Percentiles rank a stretch among this genome's conserved stretches.
These are phyloP conservation scores for Chlorella sp. DNA, from an alignment of 139 green algal genomes.

Conservation along the genomic window DNA sequence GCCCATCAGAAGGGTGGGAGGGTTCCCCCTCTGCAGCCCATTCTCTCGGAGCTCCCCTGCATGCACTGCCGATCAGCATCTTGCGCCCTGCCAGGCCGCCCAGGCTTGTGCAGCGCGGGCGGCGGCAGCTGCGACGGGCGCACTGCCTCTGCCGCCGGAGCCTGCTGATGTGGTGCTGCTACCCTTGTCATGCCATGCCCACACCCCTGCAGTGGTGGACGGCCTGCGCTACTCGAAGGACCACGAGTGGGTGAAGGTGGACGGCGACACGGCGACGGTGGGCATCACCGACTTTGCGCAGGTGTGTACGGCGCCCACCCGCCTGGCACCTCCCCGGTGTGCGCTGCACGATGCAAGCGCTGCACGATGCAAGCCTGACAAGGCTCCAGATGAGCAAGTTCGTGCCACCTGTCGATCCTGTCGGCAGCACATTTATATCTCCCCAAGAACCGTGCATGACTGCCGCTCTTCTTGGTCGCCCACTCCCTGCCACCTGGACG, in stretches of 20 bases:
- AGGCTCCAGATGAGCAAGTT: too few relatives aligned
- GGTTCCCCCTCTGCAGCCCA: neutral
- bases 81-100: neutral
- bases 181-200: neutral
- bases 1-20: constrained; percentile 10
- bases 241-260: constrained; percentile 92
- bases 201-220: constrained; percentile 59
- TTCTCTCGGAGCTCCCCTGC: too few relatives aligned
- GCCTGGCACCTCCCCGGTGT: too few relatives aligned
- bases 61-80: neutral
- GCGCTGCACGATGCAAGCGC: too few relatives aligned
- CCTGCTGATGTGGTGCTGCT: neutral
- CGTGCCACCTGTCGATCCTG: too few relatives aligned
- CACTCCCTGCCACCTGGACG: neutral
- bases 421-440: too few relatives aligned
- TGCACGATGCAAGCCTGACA: too few relatives aligned
- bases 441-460: too few relatives aligned
- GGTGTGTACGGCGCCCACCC: constrained; percentile 50
- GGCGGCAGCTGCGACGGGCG: too few relatives aligned
- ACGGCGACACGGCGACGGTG: constrained; percentile 88
- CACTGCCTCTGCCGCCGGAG: too few relatives aligned
- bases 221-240: constrained; percentile 80
- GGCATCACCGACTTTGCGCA: constrained; percentile 98
- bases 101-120: neutral
- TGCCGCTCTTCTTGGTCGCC: neutral